Percentiles rank a stretch among this genome's conserved stretches.
These are phyloP conservation scores for Malus hybrid DNA, from an alignment of 331 rosid genomes.

Conservation along the genomic window DNA sequence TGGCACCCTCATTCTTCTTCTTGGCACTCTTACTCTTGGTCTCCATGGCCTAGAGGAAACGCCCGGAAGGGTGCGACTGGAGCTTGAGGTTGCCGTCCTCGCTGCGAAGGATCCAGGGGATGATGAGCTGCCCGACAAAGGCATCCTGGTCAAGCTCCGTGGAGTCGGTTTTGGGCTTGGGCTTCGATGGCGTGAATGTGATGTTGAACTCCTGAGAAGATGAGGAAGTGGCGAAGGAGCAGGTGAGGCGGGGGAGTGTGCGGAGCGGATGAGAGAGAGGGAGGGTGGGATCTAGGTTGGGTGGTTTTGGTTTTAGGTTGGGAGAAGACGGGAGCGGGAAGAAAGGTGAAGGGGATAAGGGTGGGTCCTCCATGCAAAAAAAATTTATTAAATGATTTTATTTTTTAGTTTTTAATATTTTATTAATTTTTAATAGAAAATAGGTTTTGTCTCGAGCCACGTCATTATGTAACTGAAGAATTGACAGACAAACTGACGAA, in stretches of 20 bases:
- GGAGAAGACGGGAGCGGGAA: no score
- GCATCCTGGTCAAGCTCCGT: slow-evolving; percentile 2
- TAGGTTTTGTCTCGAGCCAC: rapidly evolving
- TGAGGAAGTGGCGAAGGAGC: slow-evolving; percentile 33
- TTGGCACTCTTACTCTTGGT: slow-evolving; percentile 31
- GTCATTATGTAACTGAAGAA: no score
- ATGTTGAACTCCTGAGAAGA: slow-evolving; percentile 64
- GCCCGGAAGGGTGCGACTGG: slow-evolving; percentile 60
- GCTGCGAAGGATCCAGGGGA: slow-evolving; percentile 89
- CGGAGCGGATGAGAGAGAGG: no score
- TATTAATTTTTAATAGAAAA: no score
- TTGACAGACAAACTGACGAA: no score
- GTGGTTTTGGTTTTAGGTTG: no score
- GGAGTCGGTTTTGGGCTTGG: slow-evolving; percentile 36
- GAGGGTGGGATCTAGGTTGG: not conserved
- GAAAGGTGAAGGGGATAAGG: no score
- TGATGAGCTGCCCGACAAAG: slow-evolving; percentile 39
- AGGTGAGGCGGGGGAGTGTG: slow-evolving; percentile 4
- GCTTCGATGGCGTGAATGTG: slow-evolving; percentile 64
- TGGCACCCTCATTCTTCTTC: slow-evolving; percentile 20
- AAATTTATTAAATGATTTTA: no score
- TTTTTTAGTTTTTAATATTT: no score
- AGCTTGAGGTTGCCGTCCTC: slow-evolving; percentile 74
- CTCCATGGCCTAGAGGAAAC: slow-evolving; percentile 34
- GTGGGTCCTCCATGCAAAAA: no score